phyloP scores from a whole-genome alignment of 331 rosid genomes.

The Quercus phellos region DNA sequence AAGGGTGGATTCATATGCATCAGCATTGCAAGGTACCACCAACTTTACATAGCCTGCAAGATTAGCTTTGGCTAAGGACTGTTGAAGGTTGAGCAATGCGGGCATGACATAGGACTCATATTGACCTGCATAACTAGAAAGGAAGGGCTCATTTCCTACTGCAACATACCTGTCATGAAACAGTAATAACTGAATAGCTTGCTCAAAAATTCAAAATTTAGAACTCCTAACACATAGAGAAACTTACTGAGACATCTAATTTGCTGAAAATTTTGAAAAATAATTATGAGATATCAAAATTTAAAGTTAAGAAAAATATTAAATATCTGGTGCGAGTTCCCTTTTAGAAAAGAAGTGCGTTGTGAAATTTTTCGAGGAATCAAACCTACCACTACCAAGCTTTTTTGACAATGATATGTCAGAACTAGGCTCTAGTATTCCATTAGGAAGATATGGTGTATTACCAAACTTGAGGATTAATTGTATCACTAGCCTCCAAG shows the following conservation, averaged over 20 bases:
- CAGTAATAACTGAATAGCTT: conserved; percentile 10
- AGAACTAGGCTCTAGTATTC: no score
- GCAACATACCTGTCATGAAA: conserved; percentile 69
- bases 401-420: no score
- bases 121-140: conserved; percentile 69
- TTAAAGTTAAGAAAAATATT: no score
- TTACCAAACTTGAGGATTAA: no score
- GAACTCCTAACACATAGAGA: neutral
- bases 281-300: no score
- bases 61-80: conserved; percentile 71
- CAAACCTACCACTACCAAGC: no score
- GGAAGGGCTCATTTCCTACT: conserved; percentile 97
- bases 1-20: conserved; percentile 78
- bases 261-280: no score
- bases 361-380: no score
- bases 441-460: no score
- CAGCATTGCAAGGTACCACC: conserved; percentile 97
- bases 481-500: no score
- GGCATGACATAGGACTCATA: conserved; percentile 72
- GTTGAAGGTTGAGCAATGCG: conserved; percentile 71
- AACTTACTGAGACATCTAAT: neutral
- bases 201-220: conserved; percentile 13
- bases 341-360: neutral
- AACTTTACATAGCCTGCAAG: conserved; percentile 80
- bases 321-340: neutral